Percentiles rank a stretch among this genome's conserved stretches.
Conservation (phyloP, 1,284 basidiomycete genomes). For the Erythrobasidium hasegawianum region DNA sequence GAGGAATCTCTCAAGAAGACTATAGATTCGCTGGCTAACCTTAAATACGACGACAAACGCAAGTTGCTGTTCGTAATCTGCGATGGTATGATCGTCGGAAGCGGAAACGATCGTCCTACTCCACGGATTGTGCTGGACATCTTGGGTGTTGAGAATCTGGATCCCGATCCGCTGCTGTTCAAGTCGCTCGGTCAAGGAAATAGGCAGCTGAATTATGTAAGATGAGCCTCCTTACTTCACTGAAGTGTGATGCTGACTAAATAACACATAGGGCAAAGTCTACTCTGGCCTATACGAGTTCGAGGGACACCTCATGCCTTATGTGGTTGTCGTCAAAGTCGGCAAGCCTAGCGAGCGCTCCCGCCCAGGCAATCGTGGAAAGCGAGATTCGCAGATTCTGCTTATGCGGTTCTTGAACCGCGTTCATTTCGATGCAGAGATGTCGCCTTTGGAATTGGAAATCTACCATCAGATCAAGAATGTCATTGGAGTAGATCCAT, state of each 20-base stretch:
- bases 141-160: slow-evolving; percentile 85
- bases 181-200: slow-evolving; percentile 88
- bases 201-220: slow-evolving; percentile 83
- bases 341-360: slow-evolving; percentile 92
- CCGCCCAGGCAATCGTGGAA: slow-evolving; percentile 79
- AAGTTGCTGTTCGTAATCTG: slow-evolving; percentile 94
- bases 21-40: slow-evolving; percentile 86
- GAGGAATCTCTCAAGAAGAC: slow-evolving; percentile 91
- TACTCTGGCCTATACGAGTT: slow-evolving; percentile 93
- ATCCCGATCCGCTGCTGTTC: slow-evolving; percentile 93
- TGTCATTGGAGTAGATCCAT: slow-evolving; percentile 96
- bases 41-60: slow-evolving; percentile 96
- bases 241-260: neutral
- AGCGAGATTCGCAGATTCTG: slow-evolving; percentile 88
- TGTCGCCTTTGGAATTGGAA: slow-evolving; percentile 95
- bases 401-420: slow-evolving; percentile 97
- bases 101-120: slow-evolving; percentile 55
- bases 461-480: slow-evolving; percentile 99
- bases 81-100: slow-evolving; percentile 79
- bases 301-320: slow-evolving; percentile 90
- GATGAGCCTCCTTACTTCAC: neutral
- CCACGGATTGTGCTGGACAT: slow-evolving; percentile 91
- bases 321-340: slow-evolving; percentile 92
- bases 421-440: slow-evolving; percentile 93
- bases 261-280: slow-evolving; percentile 68